Evolutionary conservation across 1,284 basidiomycete species (phyloP).

Genomic region (Irpex rosettiformis): DNA sequence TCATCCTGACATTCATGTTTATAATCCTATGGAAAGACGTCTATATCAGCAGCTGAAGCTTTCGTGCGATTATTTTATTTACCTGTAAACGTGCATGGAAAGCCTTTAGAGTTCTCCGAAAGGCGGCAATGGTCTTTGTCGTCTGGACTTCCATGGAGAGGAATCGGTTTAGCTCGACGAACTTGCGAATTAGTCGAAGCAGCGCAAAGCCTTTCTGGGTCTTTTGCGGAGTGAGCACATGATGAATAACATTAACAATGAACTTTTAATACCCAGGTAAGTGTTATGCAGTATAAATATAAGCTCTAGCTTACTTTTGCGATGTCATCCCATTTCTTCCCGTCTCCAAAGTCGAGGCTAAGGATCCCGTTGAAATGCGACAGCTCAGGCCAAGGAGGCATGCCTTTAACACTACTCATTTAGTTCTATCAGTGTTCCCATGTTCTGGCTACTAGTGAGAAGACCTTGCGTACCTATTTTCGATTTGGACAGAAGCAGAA

Average conservation of each 20-base stretch:
- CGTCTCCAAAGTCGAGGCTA: conserved; percentile 33
- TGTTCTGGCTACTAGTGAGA: background rate
- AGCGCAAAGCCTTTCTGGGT: conserved; percentile 13
- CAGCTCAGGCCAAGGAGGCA: conserved; percentile 34
- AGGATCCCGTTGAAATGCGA: conserved; percentile 33
- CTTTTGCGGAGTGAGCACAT: conserved; percentile 6
- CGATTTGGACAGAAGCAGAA: background rate
- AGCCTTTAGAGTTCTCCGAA: background rate
- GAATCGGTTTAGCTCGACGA: conserved; percentile 17
- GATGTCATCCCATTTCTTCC: conserved; percentile 35
- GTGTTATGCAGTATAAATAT: background rate
- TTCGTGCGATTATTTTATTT: too few species aligned
- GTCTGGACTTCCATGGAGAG: conserved; percentile 21
- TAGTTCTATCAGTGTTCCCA: background rate
- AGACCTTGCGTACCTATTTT: background rate
- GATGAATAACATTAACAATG: conserved; percentile 10
- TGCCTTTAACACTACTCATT: conserved; percentile 7
- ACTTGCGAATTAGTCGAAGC: conserved; percentile 15
- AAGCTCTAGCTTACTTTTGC: conserved; percentile 29
- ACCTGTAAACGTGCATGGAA: conserved; percentile 9
- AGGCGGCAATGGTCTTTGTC: conserved; percentile 14
- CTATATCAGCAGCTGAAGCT: too few species aligned
- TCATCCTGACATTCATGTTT: background rate
- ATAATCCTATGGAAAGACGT: background rate
- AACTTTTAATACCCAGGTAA: background rate